phyloP scores from a whole-genome alignment of 2,329 filamentous ascomycete species.

The Fusarium equiseti region DNA sequence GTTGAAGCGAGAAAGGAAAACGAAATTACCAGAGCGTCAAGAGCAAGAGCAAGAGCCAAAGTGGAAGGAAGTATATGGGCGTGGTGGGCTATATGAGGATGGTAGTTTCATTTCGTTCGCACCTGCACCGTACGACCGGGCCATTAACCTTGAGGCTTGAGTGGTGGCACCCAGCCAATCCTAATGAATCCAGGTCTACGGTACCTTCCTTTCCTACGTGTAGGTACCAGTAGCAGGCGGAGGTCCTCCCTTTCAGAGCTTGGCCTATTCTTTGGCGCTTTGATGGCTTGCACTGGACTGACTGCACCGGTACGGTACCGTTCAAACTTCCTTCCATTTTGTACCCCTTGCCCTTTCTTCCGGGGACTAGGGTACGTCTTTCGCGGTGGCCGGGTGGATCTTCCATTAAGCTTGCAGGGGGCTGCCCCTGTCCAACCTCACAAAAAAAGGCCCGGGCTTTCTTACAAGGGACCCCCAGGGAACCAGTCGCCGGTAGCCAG shows the following conservation, averaged over 20 bases:
- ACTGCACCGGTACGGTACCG: slow-evolving; percentile 27
- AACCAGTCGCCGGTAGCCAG: slow-evolving; percentile 1
- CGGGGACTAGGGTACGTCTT: slow-evolving; percentile 24
- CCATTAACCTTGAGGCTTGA: slow-evolving; percentile 41
- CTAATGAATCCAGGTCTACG: slow-evolving; percentile 35
- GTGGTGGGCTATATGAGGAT: slow-evolving; percentile 45
- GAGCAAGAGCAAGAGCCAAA: slow-evolving; percentile 35
- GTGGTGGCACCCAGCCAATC: slow-evolving; percentile 30
- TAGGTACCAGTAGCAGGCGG: slow-evolving; percentile 35
- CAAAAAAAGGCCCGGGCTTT: slow-evolving; percentile 35
- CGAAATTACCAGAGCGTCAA: slow-evolving; percentile 41
- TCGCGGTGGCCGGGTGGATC: slow-evolving; percentile 40
- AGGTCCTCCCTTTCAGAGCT: slow-evolving; percentile 40
- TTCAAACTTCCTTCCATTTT: slow-evolving; percentile 17
- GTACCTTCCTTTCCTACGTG: slow-evolving; percentile 26
- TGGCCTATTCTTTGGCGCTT: slow-evolving; percentile 31
- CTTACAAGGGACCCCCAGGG: slow-evolving; percentile 22
- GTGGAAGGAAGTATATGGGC: slow-evolving; percentile 37
- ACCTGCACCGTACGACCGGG: slow-evolving; percentile 45
- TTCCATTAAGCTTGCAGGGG: slow-evolving; percentile 37
- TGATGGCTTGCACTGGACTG: slow-evolving; percentile 22
- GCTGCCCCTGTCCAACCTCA: slow-evolving; percentile 14
- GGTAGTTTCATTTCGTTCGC: slow-evolving; percentile 42
- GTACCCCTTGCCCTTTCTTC: slow-evolving; percentile 38
- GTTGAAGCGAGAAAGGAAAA: slow-evolving; percentile 36